These are phyloP conservation scores for Solanum medicagineum DNA, from an alignment of 257 asterid genomes.

Conservation along the genomic window DNA sequence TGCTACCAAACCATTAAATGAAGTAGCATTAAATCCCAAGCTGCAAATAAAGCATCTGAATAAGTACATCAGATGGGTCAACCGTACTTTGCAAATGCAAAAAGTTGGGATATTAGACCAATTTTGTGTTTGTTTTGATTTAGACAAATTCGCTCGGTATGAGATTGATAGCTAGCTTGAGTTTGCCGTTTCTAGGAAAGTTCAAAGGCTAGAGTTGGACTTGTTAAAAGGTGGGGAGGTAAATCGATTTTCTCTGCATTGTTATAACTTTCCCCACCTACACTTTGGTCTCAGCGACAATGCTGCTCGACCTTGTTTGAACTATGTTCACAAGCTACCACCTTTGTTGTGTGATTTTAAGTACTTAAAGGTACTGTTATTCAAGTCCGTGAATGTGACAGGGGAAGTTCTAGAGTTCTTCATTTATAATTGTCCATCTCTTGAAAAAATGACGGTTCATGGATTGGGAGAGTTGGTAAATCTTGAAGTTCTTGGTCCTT, in stretches of 20 bases:
- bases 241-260: too few species aligned
- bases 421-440: constrained; percentile 16
- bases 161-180: not conserved
- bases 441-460: constrained; percentile 19
- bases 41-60: not conserved
- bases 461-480: constrained; percentile 18
- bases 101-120: not conserved
- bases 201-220: not conserved
- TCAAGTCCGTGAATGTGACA: constrained; percentile 27
- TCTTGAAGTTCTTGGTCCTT: constrained; percentile 20
- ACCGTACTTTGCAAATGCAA: too few species aligned
- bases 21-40: not conserved
- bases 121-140: not conserved
- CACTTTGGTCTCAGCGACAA: not conserved
- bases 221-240: not conserved
- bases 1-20: not conserved
- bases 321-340: too few species aligned
- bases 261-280: not conserved
- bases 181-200: not conserved
- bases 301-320: not conserved
- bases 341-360: not conserved
- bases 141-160: not conserved
- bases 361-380: constrained; percentile 9
- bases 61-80: not conserved
- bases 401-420: constrained; percentile 27